Evolutionary conservation across 1,284 basidiomycete species (phyloP).

Genomic region (Ganoderma meredithae): DNA sequence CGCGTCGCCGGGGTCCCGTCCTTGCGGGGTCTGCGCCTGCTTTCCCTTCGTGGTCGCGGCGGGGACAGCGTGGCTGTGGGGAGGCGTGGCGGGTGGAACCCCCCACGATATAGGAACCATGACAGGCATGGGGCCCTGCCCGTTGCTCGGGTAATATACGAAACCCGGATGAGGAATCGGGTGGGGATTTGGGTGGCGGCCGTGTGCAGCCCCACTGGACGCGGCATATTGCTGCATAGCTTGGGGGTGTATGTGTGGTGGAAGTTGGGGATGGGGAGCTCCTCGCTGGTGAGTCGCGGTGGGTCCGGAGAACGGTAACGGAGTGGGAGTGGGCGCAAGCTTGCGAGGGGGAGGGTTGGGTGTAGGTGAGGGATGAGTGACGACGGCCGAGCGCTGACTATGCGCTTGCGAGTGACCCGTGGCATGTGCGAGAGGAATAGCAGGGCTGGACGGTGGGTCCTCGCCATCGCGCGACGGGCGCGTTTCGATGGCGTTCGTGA

Average conservation of each 20-base stretch:
- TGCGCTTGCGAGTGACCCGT: not conserved
- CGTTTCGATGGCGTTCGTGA: conserved; percentile 1
- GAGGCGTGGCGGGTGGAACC: conserved; percentile 15
- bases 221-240: conserved; percentile 16
- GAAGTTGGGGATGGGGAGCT: not conserved
- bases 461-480: not conserved
- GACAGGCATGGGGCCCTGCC: conserved; percentile 23
- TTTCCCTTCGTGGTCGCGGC: conserved; percentile 10
- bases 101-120: conserved; percentile 31
- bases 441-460: conserved; percentile 23
- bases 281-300: conserved; percentile 12
- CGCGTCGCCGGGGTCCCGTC: not conserved
- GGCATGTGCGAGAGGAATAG: conserved; percentile 23
- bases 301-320: conserved; percentile 6
- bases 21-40: conserved; percentile 8
- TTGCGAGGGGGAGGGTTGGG: conserved; percentile 4
- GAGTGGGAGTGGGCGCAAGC: conserved; percentile 21
- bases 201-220: not conserved
- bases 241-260: not conserved
- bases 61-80: conserved; percentile 2
- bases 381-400: not conserved
- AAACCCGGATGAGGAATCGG: conserved; percentile 24
- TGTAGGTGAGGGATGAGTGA: conserved; percentile 9
- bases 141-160: conserved; percentile 25
- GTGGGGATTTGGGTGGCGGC: conserved; percentile 24